Evolutionary conservation across 352 stramenopile species (phyloP).

Genomic region (Pythium chondricola): DNA sequence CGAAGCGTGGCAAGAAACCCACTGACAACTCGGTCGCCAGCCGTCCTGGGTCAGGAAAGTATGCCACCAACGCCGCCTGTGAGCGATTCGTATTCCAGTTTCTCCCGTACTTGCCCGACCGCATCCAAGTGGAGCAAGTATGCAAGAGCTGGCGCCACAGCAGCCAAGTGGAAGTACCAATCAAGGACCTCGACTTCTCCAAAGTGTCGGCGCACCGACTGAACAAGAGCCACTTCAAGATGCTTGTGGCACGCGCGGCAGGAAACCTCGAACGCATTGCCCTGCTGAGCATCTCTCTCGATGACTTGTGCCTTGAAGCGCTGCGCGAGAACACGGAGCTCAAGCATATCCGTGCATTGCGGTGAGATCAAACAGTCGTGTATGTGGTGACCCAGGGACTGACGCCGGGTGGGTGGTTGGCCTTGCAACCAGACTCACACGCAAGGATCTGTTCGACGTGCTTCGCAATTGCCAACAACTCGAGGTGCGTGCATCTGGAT

Average conservation of each 20-base stretch:
- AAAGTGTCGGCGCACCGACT: constrained; percentile 21
- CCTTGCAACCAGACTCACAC: constrained; percentile 2
- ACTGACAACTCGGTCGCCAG: no score
- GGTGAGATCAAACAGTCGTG: neutral
- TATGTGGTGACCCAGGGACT: neutral
- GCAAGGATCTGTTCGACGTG: constrained; percentile 11
- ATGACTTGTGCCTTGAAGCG: constrained; percentile 34
- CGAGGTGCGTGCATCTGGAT: neutral
- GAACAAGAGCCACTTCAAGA: constrained; percentile 28
- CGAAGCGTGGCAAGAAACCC: no score
- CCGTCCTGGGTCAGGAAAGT: no score
- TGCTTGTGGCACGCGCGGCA: constrained; percentile 31
- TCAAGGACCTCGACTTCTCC: constrained; percentile 45
- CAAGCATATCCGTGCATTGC: constrained; percentile 23
- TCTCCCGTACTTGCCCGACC: constrained; percentile 41
- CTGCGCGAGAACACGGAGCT: constrained; percentile 31
- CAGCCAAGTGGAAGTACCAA: constrained; percentile 31
- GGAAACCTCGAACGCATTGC: constrained; percentile 26
- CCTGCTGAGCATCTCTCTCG: constrained; percentile 39
- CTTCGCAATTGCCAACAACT: neutral
- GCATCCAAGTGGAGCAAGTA: constrained; percentile 39
- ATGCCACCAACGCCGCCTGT: constrained; percentile 35
- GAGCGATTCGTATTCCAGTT: constrained; percentile 45
- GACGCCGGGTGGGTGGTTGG: neutral
- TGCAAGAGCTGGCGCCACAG: constrained; percentile 48